Evolutionary conservation across 2,329 filamentous ascomycete species (phyloP).

Genomic region (Alternaria sp.): DNA sequence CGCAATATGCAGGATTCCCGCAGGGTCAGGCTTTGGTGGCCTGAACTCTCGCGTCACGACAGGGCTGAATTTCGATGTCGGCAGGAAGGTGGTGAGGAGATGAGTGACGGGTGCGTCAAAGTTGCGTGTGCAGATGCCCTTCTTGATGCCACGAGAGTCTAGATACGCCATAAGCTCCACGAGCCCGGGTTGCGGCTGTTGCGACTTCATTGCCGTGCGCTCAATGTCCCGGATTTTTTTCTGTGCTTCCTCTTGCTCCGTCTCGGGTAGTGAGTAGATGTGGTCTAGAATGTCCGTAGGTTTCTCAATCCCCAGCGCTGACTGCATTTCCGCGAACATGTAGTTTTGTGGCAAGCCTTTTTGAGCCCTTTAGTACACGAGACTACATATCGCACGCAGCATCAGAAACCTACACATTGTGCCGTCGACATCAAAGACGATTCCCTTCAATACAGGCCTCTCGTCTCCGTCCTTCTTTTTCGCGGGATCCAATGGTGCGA

Average conservation of each 20-base stretch:
- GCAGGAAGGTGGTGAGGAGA: slow-evolving; percentile 77
- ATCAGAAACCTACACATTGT: slow-evolving; percentile 75
- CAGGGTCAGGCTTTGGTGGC: slow-evolving; percentile 86
- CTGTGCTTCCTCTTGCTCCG: slow-evolving; percentile 70
- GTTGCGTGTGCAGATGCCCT: slow-evolving; percentile 93
- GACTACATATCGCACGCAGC: background rate
- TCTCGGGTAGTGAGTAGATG: slow-evolving; percentile 75
- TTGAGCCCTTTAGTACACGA: slow-evolving; percentile 19
- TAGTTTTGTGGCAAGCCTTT: slow-evolving; percentile 86
- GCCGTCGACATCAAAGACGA: slow-evolving; percentile 93
- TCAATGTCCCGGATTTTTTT: slow-evolving; percentile 81
- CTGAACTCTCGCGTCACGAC: slow-evolving; percentile 84
- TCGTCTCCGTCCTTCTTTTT: slow-evolving; percentile 40
- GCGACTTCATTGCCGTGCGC: slow-evolving; percentile 77
- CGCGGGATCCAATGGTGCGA: slow-evolving; percentile 59
- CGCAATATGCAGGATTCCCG: slow-evolving; percentile 87
- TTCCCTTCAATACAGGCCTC: slow-evolving; percentile 61
- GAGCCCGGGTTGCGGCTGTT: slow-evolving; percentile 84
- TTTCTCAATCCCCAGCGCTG: slow-evolving; percentile 75
- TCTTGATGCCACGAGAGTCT: slow-evolving; percentile 70
- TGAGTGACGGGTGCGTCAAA: slow-evolving; percentile 79
- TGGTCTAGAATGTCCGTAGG: slow-evolving; percentile 85
- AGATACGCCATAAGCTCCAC: slow-evolving; percentile 82
- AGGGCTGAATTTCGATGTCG: slow-evolving; percentile 72
- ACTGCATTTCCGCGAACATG: slow-evolving; percentile 91